Conservation (phyloP, 371 early-diverging fungal genomes). For the Saksenaea vasiformis region DNA sequence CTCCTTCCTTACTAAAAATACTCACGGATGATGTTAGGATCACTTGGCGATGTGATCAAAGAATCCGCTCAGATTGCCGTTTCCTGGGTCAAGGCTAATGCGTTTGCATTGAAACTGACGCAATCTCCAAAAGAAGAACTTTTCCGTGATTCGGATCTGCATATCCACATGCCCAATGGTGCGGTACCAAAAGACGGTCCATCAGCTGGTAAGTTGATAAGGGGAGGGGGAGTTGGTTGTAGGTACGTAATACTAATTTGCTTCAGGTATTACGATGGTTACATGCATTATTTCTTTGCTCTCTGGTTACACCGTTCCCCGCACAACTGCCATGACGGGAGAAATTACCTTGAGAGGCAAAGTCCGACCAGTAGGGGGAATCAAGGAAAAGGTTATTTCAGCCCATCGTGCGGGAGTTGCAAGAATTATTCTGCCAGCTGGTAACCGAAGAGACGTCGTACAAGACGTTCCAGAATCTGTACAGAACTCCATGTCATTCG, state of each 20-base stretch:
- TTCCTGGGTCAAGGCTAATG: slow-evolving; percentile 81
- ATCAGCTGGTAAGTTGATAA: slow-evolving; percentile 37
- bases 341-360: slow-evolving; percentile 84
- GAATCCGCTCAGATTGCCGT: slow-evolving; percentile 83
- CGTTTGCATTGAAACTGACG: slow-evolving; percentile 59
- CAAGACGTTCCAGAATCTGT: slow-evolving; percentile 67
- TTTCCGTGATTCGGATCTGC: slow-evolving; percentile 66
- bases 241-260: background rate
- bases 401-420: slow-evolving; percentile 79
- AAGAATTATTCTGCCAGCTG: slow-evolving; percentile 54
- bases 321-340: slow-evolving; percentile 81
- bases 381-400: slow-evolving; percentile 86
- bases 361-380: slow-evolving; percentile 86
- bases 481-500: slow-evolving; percentile 61
- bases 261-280: slow-evolving; percentile 65
- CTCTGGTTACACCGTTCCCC: slow-evolving; percentile 54
- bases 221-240: background rate
- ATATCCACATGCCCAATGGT: slow-evolving; percentile 86
- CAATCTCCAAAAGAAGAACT: slow-evolving; percentile 36
- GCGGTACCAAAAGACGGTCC: slow-evolving; percentile 90
- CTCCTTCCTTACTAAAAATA: background rate
- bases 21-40: slow-evolving; percentile 47
- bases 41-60: slow-evolving; percentile 84
- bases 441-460: slow-evolving; percentile 57
- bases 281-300: slow-evolving; percentile 77